Base-by-base conservation (phyloP, 2,329 filamentous ascomycete species). In the Xylariales sp. region DNA sequence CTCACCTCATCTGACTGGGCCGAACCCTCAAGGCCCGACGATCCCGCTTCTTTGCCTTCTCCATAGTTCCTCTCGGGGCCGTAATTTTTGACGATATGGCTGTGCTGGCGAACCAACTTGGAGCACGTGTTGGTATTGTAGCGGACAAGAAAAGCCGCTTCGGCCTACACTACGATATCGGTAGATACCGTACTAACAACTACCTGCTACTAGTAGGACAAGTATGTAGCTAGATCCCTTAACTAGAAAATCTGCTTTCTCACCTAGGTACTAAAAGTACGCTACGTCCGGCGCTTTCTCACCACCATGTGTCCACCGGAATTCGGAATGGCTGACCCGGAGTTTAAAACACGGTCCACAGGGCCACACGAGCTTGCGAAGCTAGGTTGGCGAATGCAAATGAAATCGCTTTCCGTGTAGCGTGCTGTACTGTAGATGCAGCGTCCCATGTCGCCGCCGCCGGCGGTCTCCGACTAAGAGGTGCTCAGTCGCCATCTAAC, bases 251-350 rank as follows among this genome's bases (percentile, higher is more conserved):
- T n/a, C 28, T 6, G 6, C 10, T 12, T 7, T 41, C 18, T 59
- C 23, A 41, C 30, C 23, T 43, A 43, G 16, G 49, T 30, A 32
- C 34, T 57, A 53, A 41, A 41, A 57, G 18, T 41, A 50, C 46
- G 12, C 62, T 34, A 62, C 39, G 46, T 52, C 30, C 39, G 50
- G 56, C 36, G 36, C 12, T 53, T 45, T 39, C 36, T 61, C 59
- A 52, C 46, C 54, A 43, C 63, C 57, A 49, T 50, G 50, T 49
- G 43, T 57, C 43, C 36, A 61, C 65, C 66, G 66, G 66, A 68
- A 65, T 43, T 54, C 66, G 66, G 66, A 65, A 65, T 65, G 48
- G 57, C 62, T 65, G 62, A 65, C 57, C 66, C 62, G 66, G 64
- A 48, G 39, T 45, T 64, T 54, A 30, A 46, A 46, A 61, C 45